Conservation (phyloP, 148 eudicot genomes). For the Limonium bicolor region DNA sequence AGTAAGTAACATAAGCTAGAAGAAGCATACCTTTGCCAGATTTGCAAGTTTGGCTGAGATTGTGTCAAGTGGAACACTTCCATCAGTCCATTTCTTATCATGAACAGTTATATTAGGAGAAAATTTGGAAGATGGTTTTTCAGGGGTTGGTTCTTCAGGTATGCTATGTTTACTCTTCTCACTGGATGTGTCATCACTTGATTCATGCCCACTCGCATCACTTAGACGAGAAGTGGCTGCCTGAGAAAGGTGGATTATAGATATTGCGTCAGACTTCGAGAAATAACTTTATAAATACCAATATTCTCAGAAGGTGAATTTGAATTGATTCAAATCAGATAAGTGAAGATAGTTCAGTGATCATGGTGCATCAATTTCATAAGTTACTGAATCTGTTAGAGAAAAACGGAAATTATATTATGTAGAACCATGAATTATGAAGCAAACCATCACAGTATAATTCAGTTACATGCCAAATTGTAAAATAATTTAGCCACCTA, state of each 20-base stretch:
- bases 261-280: too few relatives aligned
- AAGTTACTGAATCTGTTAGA: too few relatives aligned
- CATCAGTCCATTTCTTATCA: conserved; percentile 99
- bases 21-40: conserved; percentile 72
- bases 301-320: too few relatives aligned
- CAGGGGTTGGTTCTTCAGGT: conserved; percentile 22
- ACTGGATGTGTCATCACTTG: conserved; percentile 27
- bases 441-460: too few relatives aligned
- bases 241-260: conserved; percentile 31
- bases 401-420: too few relatives aligned
- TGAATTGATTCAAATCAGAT: too few relatives aligned
- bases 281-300: too few relatives aligned
- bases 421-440: too few relatives aligned
- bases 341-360: too few relatives aligned
- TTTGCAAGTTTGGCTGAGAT: conserved; percentile 55
- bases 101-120: conserved; percentile 59
- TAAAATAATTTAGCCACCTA: too few relatives aligned
- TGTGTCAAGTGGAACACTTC: conserved; percentile 64
- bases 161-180: conserved; percentile 29
- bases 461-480: too few relatives aligned
- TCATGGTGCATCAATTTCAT: too few relatives aligned
- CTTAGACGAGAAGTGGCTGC: conserved; percentile 90
- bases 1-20: background rate
- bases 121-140: conserved; percentile 20
- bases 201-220: conserved; percentile 45